Base-by-base conservation (phyloP, 768 basidiomycete species). In the Panaeolus papilionaceus region DNA sequence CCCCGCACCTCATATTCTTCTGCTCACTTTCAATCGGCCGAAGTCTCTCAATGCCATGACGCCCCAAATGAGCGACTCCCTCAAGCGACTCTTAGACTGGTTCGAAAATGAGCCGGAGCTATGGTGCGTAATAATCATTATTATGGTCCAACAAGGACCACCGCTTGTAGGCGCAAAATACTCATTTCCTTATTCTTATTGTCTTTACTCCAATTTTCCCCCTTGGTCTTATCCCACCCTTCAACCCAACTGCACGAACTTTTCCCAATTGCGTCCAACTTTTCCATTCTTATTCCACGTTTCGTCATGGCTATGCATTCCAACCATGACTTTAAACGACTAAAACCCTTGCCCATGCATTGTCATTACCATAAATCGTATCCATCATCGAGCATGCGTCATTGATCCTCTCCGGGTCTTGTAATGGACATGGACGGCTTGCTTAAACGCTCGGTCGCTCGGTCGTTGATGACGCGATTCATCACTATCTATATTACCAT, bases 21-120 rank as follows among this genome's bases (percentile, higher is more conserved):
- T 81, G 42, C 73, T 84, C 62, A 79, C 79, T 0, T 73, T 84
- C 67, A 95, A 95, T 78, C 84, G 93, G 7, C 92, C 93, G 0
- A 81, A 83, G 64, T 75, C 83, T 6, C 85, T 93, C 74, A 95
- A 96, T 72, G 92, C 94, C 0, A 86, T 95, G 82, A 87, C 88
- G 0, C 85, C 86, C 7, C 79, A 76, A 6, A 88, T 94, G 83
- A 72, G 79, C 16, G 70, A 75, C 1, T 90, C 90, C 75, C 74
- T 93, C 33, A 77, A 82, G 42, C 68, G 63, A 1, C 72, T 90
- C 4, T 75, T 94, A 38, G 81, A 87, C 67, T 94, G 92, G 92
- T 93, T 94, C 71, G 91, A 93, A 69, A 78, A 84, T 1, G 91
- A 93, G 64, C 83, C 90, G 16, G 79, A 80, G 61, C 77, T 94